A percentile compares a stretch with the other conserved stretches of the same genome.
These are phyloP conservation scores for Falciphora oryzae DNA, from an alignment of 2,329 filamentous ascomycete genomes.

Conservation along the genomic window DNA sequence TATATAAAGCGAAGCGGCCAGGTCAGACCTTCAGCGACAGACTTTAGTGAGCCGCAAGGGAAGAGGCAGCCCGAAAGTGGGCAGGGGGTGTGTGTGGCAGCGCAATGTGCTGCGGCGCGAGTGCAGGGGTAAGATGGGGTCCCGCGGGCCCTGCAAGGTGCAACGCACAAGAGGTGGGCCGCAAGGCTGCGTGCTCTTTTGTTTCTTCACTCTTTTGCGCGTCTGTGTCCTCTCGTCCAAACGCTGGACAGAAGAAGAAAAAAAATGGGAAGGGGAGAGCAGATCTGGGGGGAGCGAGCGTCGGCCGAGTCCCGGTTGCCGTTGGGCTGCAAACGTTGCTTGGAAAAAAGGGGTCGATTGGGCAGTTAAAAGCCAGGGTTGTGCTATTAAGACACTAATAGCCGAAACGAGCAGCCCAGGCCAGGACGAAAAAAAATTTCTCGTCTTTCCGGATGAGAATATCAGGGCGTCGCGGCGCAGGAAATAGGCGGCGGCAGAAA, in stretches of 20 bases:
- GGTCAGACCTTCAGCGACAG: background rate
- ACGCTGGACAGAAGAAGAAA: background rate
- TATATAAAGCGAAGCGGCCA: background rate
- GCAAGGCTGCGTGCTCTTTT: background rate
- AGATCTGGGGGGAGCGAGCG: background rate
- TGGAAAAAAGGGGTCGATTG: slow-evolving; percentile 1
- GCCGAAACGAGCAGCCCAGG: background rate
- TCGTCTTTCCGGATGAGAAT: background rate
- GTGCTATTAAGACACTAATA: slow-evolving; percentile 1
- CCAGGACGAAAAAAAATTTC: background rate
- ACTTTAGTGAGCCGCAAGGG: background rate
- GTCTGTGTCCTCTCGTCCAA: background rate
- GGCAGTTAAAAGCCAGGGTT: background rate
- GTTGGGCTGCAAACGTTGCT: background rate
- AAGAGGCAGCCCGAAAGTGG: slow-evolving; percentile 1
- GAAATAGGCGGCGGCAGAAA: background rate
- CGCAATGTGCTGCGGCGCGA: background rate
- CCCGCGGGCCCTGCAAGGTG: background rate
- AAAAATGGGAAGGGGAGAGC: background rate
- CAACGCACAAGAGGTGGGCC: background rate
- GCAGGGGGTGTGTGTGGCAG: background rate
- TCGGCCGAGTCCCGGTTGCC: background rate
- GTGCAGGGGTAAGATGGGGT: background rate
- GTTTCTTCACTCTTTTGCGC: background rate
- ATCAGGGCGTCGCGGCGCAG: background rate